phyloP scores from a whole-genome alignment of 2,329 filamentous ascomycete genomes.

The Ophiostoma ulmi region DNA sequence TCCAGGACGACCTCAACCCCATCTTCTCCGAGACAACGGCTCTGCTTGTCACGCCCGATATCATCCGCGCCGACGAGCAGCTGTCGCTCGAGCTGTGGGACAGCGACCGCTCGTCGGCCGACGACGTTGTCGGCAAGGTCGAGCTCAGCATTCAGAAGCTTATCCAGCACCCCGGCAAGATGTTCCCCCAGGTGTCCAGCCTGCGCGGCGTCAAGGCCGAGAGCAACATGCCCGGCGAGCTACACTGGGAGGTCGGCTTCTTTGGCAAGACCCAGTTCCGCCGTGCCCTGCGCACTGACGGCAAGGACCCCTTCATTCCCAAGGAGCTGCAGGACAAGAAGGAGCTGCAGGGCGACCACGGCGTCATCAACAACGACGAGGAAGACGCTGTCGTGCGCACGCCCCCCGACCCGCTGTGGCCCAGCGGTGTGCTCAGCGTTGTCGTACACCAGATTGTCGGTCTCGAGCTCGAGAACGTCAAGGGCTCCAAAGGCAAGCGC shows the following conservation, averaged over 20 bases:
- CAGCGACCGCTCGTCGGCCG: constrained; percentile 83
- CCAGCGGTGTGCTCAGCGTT: constrained; percentile 79
- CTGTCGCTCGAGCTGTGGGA: constrained; percentile 95
- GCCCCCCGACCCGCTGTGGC: constrained; percentile 93
- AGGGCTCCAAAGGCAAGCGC: constrained; percentile 72
- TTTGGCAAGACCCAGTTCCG: constrained; percentile 89
- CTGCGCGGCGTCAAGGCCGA: constrained; percentile 77
- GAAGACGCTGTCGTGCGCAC: constrained; percentile 86
- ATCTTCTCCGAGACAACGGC: constrained; percentile 86
- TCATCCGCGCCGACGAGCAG: constrained; percentile 91
- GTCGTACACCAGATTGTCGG: constrained; percentile 94
- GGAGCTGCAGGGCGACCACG: constrained; percentile 83
- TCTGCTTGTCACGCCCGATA: constrained; percentile 77
- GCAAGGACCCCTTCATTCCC: constrained; percentile 73
- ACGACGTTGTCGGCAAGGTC: constrained; percentile 92
- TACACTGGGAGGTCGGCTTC: constrained; percentile 95
- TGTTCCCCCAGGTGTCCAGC: constrained; percentile 84
- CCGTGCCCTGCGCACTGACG: constrained; percentile 76
- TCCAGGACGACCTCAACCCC: constrained; percentile 89
- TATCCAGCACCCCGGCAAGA: constrained; percentile 86
- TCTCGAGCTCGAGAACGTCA: constrained; percentile 83
- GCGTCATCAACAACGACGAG: constrained; percentile 62
- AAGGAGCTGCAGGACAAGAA: constrained; percentile 66
- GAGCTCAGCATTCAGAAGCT: constrained; percentile 92
- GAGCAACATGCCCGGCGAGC: constrained; percentile 83